These are phyloP conservation scores for Aspergillus quadrilineatus DNA, from an alignment of 2,329 filamentous ascomycete genomes.

Conservation along the genomic window DNA sequence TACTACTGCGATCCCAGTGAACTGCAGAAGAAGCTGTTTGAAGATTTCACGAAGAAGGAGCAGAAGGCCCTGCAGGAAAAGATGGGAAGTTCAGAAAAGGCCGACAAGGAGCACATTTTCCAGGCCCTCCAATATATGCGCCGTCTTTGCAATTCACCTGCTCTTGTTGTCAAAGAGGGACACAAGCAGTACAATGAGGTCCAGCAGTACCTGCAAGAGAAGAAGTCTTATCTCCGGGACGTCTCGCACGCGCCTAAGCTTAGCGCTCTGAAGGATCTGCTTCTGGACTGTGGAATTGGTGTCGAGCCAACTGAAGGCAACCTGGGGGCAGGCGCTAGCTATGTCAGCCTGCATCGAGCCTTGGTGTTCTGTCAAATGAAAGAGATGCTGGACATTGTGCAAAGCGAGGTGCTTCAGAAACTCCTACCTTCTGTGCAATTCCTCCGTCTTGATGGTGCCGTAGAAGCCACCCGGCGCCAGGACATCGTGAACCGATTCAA, in stretches of 20 bases:
- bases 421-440: slow-evolving; percentile 91
- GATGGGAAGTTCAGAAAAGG: slow-evolving; percentile 80
- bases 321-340: slow-evolving; percentile 64
- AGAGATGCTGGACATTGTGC: slow-evolving; percentile 99
- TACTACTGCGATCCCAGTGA: slow-evolving; percentile 99
- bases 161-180: slow-evolving; percentile 90
- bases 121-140: slow-evolving; percentile 99
- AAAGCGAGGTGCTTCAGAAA: slow-evolving; percentile 85
- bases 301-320: slow-evolving; percentile 59
- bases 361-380: slow-evolving; percentile 99
- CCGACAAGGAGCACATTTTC: slow-evolving; percentile 98
- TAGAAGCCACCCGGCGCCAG: slow-evolving; percentile 90
- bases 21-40: slow-evolving; percentile 89
- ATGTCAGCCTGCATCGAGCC: slow-evolving; percentile 92
- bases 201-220: slow-evolving; percentile 73
- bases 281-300: slow-evolving; percentile 98
- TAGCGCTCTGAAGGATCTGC: slow-evolving; percentile 79
- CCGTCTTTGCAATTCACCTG: slow-evolving; percentile 96
- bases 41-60: slow-evolving; percentile 93
- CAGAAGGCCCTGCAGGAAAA: slow-evolving; percentile 83
- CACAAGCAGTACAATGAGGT: slow-evolving; percentile 89
- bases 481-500: slow-evolving; percentile 99
- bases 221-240: slow-evolving; percentile 81
- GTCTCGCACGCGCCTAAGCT: slow-evolving; percentile 88
- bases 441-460: slow-evolving; percentile 87